phyloP scores from a whole-genome alignment of 2,329 filamentous ascomycete genomes.

The Lecanoromycetidae sp. region DNA sequence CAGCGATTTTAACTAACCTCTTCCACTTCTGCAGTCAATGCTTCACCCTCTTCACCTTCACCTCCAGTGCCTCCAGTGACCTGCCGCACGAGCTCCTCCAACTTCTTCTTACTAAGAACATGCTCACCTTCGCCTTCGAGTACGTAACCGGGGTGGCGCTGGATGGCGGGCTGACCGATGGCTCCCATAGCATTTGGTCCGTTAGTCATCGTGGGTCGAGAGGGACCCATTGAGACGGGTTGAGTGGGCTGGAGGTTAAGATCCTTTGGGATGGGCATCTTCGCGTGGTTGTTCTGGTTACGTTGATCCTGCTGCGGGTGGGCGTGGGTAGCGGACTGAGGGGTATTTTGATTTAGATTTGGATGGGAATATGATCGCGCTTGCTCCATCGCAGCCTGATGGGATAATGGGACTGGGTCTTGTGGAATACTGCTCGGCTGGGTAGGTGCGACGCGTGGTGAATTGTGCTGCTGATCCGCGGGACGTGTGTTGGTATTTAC shows the following conservation, averaged over 20 bases:
- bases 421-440: constrained; percentile 24
- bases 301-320: constrained; percentile 24
- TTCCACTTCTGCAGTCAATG: constrained; percentile 83
- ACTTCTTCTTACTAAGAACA: constrained; percentile 92
- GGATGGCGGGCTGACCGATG: constrained; percentile 74
- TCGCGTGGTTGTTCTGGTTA: constrained; percentile 37
- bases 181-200: constrained; percentile 66
- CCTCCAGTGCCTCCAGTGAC: constrained; percentile 65
- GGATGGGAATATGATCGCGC: constrained; percentile 32
- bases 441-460: constrained; percentile 23
- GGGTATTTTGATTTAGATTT: constrained; percentile 21
- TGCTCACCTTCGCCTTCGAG: constrained; percentile 87
- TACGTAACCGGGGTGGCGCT: constrained; percentile 69
- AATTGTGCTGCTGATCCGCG: constrained; percentile 14
- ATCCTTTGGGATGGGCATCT: constrained; percentile 73
- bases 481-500: constrained; percentile 12
- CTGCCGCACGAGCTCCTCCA: constrained; percentile 88
- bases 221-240: constrained; percentile 59
- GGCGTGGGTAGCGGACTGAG: constrained; percentile 17
- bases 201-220: constrained; percentile 70
- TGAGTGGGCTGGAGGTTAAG: constrained; percentile 60
- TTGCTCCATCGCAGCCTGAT: constrained; percentile 35
- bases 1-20: constrained; percentile 61
- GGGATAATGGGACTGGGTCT: constrained; percentile 25
- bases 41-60: constrained; percentile 61